Percentiles rank a stretch among this genome's conserved stretches.
phyloP scores from a whole-genome alignment of 768 basidiomycete species.

The Termitomyces sp. region DNA sequence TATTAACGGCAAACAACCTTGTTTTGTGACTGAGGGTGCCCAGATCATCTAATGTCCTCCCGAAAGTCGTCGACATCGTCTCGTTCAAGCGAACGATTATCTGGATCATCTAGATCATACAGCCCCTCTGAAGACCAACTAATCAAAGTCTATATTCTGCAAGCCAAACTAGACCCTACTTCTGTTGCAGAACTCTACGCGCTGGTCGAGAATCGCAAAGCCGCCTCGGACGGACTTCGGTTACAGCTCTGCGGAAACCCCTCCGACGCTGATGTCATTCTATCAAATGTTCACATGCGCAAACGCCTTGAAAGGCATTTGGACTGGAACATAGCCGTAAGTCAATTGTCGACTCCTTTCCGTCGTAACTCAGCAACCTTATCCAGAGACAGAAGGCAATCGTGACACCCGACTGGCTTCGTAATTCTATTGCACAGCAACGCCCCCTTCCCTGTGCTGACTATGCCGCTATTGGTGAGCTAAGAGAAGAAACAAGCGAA shows the following conservation, averaged over 20 bases:
- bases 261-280: conserved; percentile 54
- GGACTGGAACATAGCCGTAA: conserved; percentile 58
- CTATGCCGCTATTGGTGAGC: conserved; percentile 52
- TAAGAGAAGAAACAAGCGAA: conserved; percentile 40
- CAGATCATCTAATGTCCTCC: background rate
- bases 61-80: background rate
- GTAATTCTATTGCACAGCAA: conserved; percentile 44
- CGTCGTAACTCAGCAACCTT: background rate
- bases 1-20: background rate
- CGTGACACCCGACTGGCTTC: conserved; percentile 70
- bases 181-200: conserved; percentile 31
- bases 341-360: conserved; percentile 17
- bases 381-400: conserved; percentile 60
- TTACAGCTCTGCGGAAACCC: conserved; percentile 34
- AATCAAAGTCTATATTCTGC: conserved; percentile 30
- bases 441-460: conserved; percentile 43
- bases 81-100: background rate
- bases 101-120: background rate
- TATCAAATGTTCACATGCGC: conserved; percentile 64
- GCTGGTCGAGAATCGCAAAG: conserved; percentile 24
- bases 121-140: background rate
- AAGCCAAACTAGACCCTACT: conserved; percentile 30
- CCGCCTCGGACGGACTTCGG: conserved; percentile 1
- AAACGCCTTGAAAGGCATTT: conserved; percentile 69
- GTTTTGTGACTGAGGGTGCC: background rate